phyloP scores from a whole-genome alignment of 768 basidiomycete genomes.

The Boletus tylopilopsis region DNA sequence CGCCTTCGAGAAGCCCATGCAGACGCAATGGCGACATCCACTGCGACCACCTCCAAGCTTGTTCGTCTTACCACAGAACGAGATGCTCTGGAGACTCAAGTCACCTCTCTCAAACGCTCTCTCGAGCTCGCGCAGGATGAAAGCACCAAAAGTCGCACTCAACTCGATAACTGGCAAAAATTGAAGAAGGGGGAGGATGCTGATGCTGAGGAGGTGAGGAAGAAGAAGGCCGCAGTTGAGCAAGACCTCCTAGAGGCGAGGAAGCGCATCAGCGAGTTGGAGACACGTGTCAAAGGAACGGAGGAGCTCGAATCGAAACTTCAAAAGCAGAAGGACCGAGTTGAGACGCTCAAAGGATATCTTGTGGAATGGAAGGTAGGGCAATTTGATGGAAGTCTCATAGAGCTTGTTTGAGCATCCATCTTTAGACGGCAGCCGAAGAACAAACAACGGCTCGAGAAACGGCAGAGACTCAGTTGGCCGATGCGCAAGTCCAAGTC shows the following conservation, averaged over 20 bases:
- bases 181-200: constrained; percentile 62
- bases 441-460: constrained; percentile 36
- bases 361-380: constrained; percentile 46
- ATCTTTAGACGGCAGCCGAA: constrained; percentile 37
- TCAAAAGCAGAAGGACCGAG: constrained; percentile 41
- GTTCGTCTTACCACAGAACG: constrained; percentile 56
- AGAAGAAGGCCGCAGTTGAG: constrained; percentile 55
- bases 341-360: constrained; percentile 40
- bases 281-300: constrained; percentile 21
- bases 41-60: constrained; percentile 47
- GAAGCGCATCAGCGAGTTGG: constrained; percentile 27
- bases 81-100: constrained; percentile 51
- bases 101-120: constrained; percentile 50
- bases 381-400: not conserved
- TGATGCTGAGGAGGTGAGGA: constrained; percentile 53
- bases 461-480: constrained; percentile 32
- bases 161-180: constrained; percentile 66
- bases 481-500: constrained; percentile 29
- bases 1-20: constrained; percentile 48
- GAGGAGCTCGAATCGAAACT: constrained; percentile 34
- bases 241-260: constrained; percentile 48
- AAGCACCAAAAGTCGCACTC: constrained; percentile 52
- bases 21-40: constrained; percentile 43
- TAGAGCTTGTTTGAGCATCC: not conserved
- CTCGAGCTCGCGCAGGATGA: constrained; percentile 58